phyloP scores from a whole-genome alignment of 805 yeast genomes.

The Monosporozyma unispora region DNA sequence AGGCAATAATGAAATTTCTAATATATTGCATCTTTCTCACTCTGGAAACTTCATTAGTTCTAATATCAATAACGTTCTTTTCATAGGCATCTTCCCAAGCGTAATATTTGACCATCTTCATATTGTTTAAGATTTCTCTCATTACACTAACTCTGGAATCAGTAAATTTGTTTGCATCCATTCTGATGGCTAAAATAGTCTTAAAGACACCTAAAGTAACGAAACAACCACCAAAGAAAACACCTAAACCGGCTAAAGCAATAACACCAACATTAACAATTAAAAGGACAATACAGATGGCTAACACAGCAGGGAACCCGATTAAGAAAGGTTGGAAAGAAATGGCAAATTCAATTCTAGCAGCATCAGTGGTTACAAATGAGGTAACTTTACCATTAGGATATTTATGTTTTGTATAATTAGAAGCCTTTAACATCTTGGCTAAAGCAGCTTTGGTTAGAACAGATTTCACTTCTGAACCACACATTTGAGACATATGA shows the following conservation, averaged over 20 bases:
- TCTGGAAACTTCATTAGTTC: slow-evolving; percentile 52
- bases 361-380: slow-evolving; percentile 70
- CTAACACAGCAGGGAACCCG: slow-evolving; percentile 55
- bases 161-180: slow-evolving; percentile 51
- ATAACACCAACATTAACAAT: slow-evolving; percentile 62
- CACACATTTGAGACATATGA: slow-evolving; percentile 50
- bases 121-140: slow-evolving; percentile 68
- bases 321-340: slow-evolving; percentile 57
- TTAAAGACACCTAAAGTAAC: slow-evolving; percentile 41
- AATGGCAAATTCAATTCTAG: slow-evolving; percentile 72
- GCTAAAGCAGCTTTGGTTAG: slow-evolving; percentile 61
- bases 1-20: slow-evolving; percentile 55
- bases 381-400: slow-evolving; percentile 69
- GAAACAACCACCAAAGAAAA: slow-evolving; percentile 36
- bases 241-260: slow-evolving; percentile 61
- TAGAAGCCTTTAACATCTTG: slow-evolving; percentile 56
- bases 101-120: slow-evolving; percentile 79
- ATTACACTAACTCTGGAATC: slow-evolving; percentile 69
- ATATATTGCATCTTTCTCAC: slow-evolving; percentile 56
- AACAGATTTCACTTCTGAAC: slow-evolving; percentile 63
- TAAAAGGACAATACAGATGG: slow-evolving; percentile 55
- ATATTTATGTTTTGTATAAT: slow-evolving; percentile 47
- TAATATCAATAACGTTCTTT: slow-evolving; percentile 42
- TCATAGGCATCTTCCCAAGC: slow-evolving; percentile 86
- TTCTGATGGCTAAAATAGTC: slow-evolving; percentile 46